phyloP scores from a whole-genome alignment of 2,329 filamentous ascomycete genomes.

The Alternaria postmessia region DNA sequence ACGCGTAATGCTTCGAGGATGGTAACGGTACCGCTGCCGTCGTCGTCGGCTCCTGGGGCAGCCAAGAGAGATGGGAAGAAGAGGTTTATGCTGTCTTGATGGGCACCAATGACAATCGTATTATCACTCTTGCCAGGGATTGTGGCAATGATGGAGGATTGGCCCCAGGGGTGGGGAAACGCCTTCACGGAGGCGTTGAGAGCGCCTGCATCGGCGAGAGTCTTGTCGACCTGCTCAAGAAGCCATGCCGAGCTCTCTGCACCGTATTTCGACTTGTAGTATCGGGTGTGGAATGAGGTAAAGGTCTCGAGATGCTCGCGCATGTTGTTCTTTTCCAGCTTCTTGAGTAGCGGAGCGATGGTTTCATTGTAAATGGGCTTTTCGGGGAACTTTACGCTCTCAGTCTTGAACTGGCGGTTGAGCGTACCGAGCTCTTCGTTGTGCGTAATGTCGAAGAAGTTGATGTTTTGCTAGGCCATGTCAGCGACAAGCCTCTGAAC shows the following conservation, averaged over 20 bases:
- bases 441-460: constrained; percentile 95
- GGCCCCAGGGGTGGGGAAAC: constrained; percentile 86
- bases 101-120: constrained; percentile 87
- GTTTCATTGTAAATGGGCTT: constrained; percentile 71
- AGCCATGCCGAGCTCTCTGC: constrained; percentile 89
- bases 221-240: constrained; percentile 74
- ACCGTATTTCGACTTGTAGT: constrained; percentile 81
- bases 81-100: constrained; percentile 85
- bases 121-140: constrained; percentile 86
- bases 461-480: constrained; percentile 73
- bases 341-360: constrained; percentile 71
- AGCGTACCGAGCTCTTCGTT: constrained; percentile 68
- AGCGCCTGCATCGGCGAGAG: constrained; percentile 75
- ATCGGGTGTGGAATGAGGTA: constrained; percentile 81
- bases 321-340: constrained; percentile 80
- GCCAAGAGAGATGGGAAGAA: constrained; percentile 84
- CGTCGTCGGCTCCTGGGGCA: constrained; percentile 94
- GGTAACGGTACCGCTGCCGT: constrained; percentile 91
- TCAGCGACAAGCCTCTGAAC: constrained; percentile 24
- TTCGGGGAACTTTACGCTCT: constrained; percentile 70
- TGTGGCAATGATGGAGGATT: constrained; percentile 89
- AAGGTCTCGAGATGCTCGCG: constrained; percentile 78
- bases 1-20: constrained; percentile 91
- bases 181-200: constrained; percentile 72
- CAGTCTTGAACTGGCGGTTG: constrained; percentile 31